Base-by-base conservation (phyloP, 179 eudicot species). In the Spinacia oleracea region DNA sequence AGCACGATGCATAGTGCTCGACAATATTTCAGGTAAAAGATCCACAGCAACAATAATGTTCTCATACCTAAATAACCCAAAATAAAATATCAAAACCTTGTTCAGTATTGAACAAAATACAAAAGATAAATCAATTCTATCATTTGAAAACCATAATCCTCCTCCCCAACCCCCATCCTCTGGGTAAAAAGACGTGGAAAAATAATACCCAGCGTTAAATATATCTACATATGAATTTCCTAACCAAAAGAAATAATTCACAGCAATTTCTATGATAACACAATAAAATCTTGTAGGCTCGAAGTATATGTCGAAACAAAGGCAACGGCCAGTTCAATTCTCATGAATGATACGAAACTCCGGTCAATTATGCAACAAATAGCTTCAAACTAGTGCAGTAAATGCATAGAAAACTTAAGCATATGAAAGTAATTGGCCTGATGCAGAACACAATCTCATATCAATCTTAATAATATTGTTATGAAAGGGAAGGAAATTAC, bases 11-110 rank as follows among this genome's bases (percentile, higher is more conserved):
- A 90, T 96, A 68, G 90, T 78, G 62, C 95, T 90, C 42, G 97
- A 91, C 81, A 96, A 88, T 60, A 90, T 84, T 85, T 94, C 98
- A 64, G 99, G 97, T 83, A 96, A 77, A 76, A 96, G 97, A 85
- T 94, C 98, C 67, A 86, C 89, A 16, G 96, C 93, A 78, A 84
- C 93, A 64, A 96, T 88, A 53, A 92, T 81, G 83, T 91, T 92
- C 85, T 96, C 99, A 78, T 96, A 96, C 91, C 98, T 96, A 84
- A 81, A 83, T 62, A 68, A 83, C 74, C 5, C 25, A 72, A 35
- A 58, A 27, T 16, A 21, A 10, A 75, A 31, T 15, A 12, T 11
- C 32, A 32, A 20, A 65, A 3, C 70, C 70, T 16, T 18, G 14
- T 67, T 67, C 43, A 65, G 10, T 16, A 67, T n/a, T 12, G 9